Evolutionary conservation across 805 yeast species (phyloP).

Genomic region (Pichia kluyveri): DNA sequence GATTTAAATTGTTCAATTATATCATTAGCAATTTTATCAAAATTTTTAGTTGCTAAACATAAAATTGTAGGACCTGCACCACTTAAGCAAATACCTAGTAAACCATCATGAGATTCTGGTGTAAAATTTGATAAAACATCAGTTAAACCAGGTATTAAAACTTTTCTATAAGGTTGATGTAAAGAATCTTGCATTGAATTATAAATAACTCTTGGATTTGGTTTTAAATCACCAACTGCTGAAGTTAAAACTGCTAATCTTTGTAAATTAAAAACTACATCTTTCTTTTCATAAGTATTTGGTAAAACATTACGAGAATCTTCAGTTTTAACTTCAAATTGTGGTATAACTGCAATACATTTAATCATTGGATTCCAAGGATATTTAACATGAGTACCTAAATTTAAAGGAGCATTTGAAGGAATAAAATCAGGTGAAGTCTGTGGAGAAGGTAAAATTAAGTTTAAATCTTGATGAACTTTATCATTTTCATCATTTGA

Average conservation of each 20-base stretch:
- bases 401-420: conserved; percentile 73
- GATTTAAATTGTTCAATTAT: conserved; percentile 62
- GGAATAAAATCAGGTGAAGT: conserved; percentile 50
- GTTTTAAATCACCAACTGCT: conserved; percentile 73
- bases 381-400: conserved; percentile 85
- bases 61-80: conserved; percentile 98
- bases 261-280: conserved; percentile 87
- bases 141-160: conserved; percentile 82
- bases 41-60: conserved; percentile 85
- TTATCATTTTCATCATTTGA: conserved; percentile 61
- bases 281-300: conserved; percentile 62
- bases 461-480: conserved; percentile 77
- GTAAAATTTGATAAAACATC: conserved; percentile 74
- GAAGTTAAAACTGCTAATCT: conserved; percentile 87
- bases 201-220: conserved; percentile 74
- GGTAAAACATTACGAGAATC: conserved; percentile 88
- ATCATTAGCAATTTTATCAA: conserved; percentile 70
- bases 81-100: conserved; percentile 87
- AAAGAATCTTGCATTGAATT: conserved; percentile 95
- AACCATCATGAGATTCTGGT: conserved; percentile 74
- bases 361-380: conserved; percentile 73
- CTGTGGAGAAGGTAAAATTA: conserved; percentile 51
- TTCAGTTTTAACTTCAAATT: conserved; percentile 92
- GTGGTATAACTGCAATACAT: conserved; percentile 87
- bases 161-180: conserved; percentile 95